These are phyloP conservation scores for Leptodontidium sp. DNA, from an alignment of 2,329 filamentous ascomycete species.

Conservation along the genomic window DNA sequence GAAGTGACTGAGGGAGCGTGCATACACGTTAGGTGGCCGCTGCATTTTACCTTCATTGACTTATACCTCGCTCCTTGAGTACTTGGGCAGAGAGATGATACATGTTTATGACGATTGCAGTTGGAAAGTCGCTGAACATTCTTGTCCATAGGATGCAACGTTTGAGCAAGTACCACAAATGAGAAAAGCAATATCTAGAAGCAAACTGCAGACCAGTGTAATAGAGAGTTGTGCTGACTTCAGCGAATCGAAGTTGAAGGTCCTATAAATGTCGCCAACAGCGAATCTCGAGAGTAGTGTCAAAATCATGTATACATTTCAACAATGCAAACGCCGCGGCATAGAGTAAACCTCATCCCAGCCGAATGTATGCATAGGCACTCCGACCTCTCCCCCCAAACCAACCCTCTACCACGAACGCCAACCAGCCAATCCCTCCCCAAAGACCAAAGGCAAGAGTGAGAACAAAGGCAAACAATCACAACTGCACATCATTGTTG, in stretches of 20 bases:
- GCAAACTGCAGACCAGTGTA: no score
- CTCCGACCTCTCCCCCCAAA: conserved; percentile 14
- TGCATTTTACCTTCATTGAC: no score
- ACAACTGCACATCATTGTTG: conserved; percentile 88
- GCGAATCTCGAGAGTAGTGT: background rate
- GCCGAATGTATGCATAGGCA: conserved; percentile 20
- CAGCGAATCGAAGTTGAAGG: no score
- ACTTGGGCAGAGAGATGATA: no score
- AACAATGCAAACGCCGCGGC: conserved; percentile 19
- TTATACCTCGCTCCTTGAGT: background rate
- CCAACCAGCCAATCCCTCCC: conserved; percentile 1
- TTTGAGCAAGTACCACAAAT: no score
- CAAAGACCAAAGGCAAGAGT: conserved; percentile 17
- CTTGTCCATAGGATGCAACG: no score
- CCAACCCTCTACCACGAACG: conserved; percentile 23
- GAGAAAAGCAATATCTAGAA: no score
- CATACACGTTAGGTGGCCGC: no score
- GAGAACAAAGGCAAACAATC: conserved; percentile 35
- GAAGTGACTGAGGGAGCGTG: no score
- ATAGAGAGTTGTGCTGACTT: no score
- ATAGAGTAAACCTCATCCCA: background rate
- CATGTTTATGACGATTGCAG: no score
- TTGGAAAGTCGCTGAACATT: no score
- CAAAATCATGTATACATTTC: conserved; percentile 8
- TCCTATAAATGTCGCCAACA: background rate